phyloP scores from a whole-genome alignment of 2,329 filamentous ascomycete species.

The Chaetomiaceae sp. region DNA sequence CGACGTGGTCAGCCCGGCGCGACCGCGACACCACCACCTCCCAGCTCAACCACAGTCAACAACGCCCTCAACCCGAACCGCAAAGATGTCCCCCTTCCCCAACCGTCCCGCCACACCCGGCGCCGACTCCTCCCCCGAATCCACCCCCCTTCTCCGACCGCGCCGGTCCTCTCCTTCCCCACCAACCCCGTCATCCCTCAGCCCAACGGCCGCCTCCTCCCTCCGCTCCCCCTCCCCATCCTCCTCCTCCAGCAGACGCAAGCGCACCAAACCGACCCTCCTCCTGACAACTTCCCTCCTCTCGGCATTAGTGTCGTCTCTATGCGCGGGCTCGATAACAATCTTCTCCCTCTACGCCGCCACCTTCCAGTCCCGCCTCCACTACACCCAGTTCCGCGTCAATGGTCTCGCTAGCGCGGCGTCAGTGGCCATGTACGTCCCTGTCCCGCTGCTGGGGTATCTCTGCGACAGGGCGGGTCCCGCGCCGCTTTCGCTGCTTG shows the following conservation, averaged over 20 bases:
- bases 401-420: slow-evolving; percentile 74
- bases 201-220: background rate
- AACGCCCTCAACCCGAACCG: background rate
- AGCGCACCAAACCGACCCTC: background rate
- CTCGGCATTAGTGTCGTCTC: slow-evolving; percentile 51
- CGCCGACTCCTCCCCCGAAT: background rate
- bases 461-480: slow-evolving; percentile 87
- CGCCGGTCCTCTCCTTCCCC: background rate
- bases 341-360: slow-evolving; percentile 93
- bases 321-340: slow-evolving; percentile 87
- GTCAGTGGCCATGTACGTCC: slow-evolving; percentile 84
- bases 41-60: background rate
- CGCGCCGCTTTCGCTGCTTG: slow-evolving; percentile 67
- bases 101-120: background rate
- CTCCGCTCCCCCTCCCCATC: slow-evolving; percentile 3
- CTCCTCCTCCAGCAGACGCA: background rate
- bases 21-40: background rate
- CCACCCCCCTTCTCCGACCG: slow-evolving; percentile 3
- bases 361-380: slow-evolving; percentile 78
- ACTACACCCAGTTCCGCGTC: slow-evolving; percentile 87
- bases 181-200: background rate
- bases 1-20: too few relatives aligned
- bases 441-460: slow-evolving; percentile 86
- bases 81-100: background rate
- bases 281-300: slow-evolving; percentile 44